Percentiles rank a stretch among this genome's conserved stretches.
Conservation (phyloP, 805 yeast genomes). For the Jamesozyma piceae region DNA sequence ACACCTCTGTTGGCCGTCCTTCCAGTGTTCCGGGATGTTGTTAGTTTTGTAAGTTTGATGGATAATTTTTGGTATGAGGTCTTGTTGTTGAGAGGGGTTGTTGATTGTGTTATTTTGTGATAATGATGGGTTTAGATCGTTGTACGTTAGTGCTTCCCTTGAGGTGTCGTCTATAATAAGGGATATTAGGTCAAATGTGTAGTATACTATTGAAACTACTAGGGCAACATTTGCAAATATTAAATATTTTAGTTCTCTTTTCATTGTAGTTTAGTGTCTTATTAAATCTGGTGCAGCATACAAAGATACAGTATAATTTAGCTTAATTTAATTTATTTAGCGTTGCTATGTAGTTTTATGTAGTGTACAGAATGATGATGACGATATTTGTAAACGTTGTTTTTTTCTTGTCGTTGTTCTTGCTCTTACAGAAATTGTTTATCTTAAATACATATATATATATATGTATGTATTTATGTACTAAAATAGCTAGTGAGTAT, state of each 20-base stretch:
- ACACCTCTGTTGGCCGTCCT: conserved; percentile 63
- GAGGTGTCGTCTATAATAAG: conserved; percentile 59
- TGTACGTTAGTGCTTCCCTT: conserved; percentile 49
- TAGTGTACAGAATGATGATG: too few species aligned
- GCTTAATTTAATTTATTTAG: too few species aligned
- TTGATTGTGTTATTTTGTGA: conserved; percentile 16
- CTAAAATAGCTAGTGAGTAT: too few species aligned
- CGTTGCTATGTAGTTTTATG: too few species aligned
- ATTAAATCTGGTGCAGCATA: too few species aligned
- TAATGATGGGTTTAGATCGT: conserved; percentile 46
- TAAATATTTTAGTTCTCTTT: conserved; percentile 52
- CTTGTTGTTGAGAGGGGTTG: not conserved
- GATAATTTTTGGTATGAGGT: conserved; percentile 74
- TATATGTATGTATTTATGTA: too few species aligned
- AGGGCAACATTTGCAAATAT: conserved; percentile 48
- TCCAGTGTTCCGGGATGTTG: conserved; percentile 74
- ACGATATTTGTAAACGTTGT: too few species aligned
- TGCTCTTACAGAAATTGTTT: too few species aligned
- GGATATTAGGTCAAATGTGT: conserved; percentile 61
- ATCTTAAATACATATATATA: too few species aligned
- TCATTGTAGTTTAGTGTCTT: conserved; percentile 35
- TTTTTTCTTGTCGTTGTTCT: too few species aligned
- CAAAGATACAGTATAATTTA: too few species aligned
- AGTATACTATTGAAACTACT: conserved; percentile 43
- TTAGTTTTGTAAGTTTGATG: conserved; percentile 84